Evolutionary conservation across 1,284 basidiomycete species (phyloP), one percentile per base, ranked within the genome.

Genomic region (Heterobasidion occidentale): DNA sequence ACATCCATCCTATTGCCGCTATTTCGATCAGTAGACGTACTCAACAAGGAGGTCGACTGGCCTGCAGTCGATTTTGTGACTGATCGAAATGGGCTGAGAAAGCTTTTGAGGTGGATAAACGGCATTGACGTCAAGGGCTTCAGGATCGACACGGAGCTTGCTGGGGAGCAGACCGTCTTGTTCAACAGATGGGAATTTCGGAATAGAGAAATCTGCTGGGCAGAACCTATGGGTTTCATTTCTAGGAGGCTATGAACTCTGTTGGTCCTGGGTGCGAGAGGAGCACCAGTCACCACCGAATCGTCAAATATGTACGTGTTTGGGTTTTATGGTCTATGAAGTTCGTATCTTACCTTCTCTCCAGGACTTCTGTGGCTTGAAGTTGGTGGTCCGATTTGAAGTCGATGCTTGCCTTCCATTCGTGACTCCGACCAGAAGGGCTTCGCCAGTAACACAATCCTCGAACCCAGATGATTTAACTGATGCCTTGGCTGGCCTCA

Each of bases 71-170:
- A 83, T 57, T 66, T 81, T 52, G 65, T 83, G 47, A 77, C 78
- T 0, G 79, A 81, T 61, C 73, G 79, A 9, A 80, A 80, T 55
- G 71, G 69, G 9, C 67, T 82, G 14, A 68, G 79, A 17, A 80
- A 79, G 62, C 68, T 83, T 9, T 58, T 77, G n/a, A 66, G 77
- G 33, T 81, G 79, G 80, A 68, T 75, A 45, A 62, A 61, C 27
- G 65, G 19, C 14, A 51, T 47, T 12, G 49, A 15, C 45, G 46
- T 36, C 12, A 48, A 11, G 27, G 46, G 59, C 20, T 58, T 58
- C 19, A 44, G 53, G 33, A 34, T 45, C 14, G 51, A 62, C 38
- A 8, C 49, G 45, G 51, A 58, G 51, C 52, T 84, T 9, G 78
- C 72, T 5, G 81, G 82, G 9, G 65, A 71, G 35, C 71, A 70